Evolutionary conservation across 768 basidiomycete genomes (phyloP).

Genomic region (Termitomyces sp.): DNA sequence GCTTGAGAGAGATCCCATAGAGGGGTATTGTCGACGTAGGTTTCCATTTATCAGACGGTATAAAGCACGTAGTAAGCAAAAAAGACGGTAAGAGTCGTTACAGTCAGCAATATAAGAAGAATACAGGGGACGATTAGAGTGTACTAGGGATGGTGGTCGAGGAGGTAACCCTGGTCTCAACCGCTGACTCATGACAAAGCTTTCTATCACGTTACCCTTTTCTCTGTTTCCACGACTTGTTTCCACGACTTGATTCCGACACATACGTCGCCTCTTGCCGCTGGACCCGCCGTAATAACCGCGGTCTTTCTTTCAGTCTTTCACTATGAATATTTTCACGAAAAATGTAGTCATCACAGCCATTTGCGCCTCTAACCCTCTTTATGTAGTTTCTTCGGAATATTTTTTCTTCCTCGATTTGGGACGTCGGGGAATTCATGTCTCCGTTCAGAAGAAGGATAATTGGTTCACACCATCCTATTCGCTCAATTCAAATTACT

Average conservation of each 20-base stretch:
- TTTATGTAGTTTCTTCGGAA: not conserved
- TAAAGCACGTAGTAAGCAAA: not conserved
- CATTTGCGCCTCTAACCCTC: not conserved
- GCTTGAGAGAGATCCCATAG: slow-evolving; percentile 70
- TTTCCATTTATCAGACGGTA: slow-evolving; percentile 40
- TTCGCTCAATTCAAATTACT: not conserved
- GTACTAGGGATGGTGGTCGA: slow-evolving; percentile 11
- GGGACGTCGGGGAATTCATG: not conserved
- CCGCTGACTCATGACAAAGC: slow-evolving; percentile 19
- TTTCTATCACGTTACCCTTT: slow-evolving; percentile 13
- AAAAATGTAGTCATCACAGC: not conserved
- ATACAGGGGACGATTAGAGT: not conserved
- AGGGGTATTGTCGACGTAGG: slow-evolving; percentile 42
- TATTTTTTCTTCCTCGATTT: not conserved
- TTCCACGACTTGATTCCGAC: not conserved
- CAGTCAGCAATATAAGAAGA: slow-evolving; percentile 7
- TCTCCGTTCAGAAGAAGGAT: not conserved
- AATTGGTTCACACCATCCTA: not conserved
- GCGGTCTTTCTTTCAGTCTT: slow-evolving; percentile 3
- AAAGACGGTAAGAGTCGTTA: not conserved
- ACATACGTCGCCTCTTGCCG: not conserved
- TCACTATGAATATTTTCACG: not conserved
- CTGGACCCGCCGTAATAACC: slow-evolving; percentile 10
- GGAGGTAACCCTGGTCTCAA: slow-evolving; percentile 18
- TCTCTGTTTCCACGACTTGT: slow-evolving; percentile 10